These are phyloP conservation scores for Globisporangium rhizosaccharum DNA, from an alignment of 352 stramenopile genomes.

Conservation along the genomic window DNA sequence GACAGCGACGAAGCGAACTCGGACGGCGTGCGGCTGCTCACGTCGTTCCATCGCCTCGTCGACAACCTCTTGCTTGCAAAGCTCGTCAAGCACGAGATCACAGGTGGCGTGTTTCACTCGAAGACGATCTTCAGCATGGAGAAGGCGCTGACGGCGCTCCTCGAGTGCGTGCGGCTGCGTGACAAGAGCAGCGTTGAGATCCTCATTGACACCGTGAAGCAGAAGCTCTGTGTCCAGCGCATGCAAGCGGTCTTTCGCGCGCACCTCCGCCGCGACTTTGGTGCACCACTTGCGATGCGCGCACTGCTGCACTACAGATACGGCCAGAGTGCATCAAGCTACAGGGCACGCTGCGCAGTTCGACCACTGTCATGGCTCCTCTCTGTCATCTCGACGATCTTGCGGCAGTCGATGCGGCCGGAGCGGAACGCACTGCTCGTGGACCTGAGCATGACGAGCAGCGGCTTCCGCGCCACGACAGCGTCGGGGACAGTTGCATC, in stretches of 20 bases:
- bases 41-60: constrained; percentile 53
- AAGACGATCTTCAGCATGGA: constrained; percentile 59
- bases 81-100: constrained; percentile 51
- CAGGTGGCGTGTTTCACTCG: constrained; percentile 41
- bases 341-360: constrained; percentile 27
- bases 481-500: constrained; percentile 1
- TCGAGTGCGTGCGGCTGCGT: constrained; percentile 62
- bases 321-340: constrained; percentile 21
- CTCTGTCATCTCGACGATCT: constrained; percentile 50
- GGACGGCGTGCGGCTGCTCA: constrained; percentile 51
- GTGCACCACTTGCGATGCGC: constrained; percentile 68
- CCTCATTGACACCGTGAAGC: constrained; percentile 59
- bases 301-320: constrained; percentile 67
- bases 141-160: constrained; percentile 44
- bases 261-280: constrained; percentile 55
- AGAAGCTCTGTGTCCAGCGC: constrained; percentile 65
- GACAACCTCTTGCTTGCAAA: constrained; percentile 43
- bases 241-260: constrained; percentile 69
- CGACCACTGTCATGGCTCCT: constrained; percentile 55
- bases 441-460: constrained; percentile 48
- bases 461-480: constrained; percentile 10
- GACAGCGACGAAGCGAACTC: constrained; percentile 31
- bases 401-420: constrained; percentile 34
- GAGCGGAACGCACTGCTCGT: constrained; percentile 21
- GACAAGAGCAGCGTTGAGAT: constrained; percentile 62